Percentiles rank a stretch among this genome's conserved stretches.
These are phyloP conservation scores for Phaeosphaeria sp. DNA, from an alignment of 2,329 filamentous ascomycete genomes.

Conservation along the genomic window DNA sequence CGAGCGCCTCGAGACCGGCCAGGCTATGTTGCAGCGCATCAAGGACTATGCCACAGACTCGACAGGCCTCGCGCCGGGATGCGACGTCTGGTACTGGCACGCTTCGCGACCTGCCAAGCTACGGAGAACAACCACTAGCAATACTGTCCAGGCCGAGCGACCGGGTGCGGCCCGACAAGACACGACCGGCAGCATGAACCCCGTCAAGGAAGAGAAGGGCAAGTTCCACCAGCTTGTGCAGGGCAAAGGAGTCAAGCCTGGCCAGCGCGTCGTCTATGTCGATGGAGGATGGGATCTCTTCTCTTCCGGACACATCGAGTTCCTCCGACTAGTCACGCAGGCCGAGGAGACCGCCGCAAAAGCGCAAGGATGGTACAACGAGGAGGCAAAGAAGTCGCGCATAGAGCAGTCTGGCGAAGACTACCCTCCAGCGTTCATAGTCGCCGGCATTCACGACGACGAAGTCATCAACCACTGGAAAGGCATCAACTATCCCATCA, in stretches of 20 bases:
- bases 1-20: constrained; percentile 69
- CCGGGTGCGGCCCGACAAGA: constrained; percentile 38
- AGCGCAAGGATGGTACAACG: constrained; percentile 75
- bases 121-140: constrained; percentile 41
- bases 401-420: constrained; percentile 70
- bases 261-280: constrained; percentile 90
- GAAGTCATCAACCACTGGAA: constrained; percentile 96
- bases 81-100: constrained; percentile 85
- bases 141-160: constrained; percentile 21
- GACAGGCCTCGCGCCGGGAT: constrained; percentile 77
- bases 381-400: constrained; percentile 69
- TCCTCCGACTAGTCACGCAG: constrained; percentile 78
- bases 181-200: constrained; percentile 33
- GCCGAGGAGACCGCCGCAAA: constrained; percentile 74
- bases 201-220: constrained; percentile 65
- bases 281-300: constrained; percentile 98
- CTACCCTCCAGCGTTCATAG: constrained; percentile 84
- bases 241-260: constrained; percentile 74
- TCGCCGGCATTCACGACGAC: constrained; percentile 94
- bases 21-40: constrained; percentile 78
- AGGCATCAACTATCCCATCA: constrained; percentile 97
- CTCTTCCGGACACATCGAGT: constrained; percentile 96
- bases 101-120: constrained; percentile 56
- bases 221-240: constrained; percentile 72
- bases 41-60: constrained; percentile 87